Evolutionary conservation across 768 basidiomycete species (phyloP), one percentile per base, ranked within the genome.

Genomic region (Rhodotorula diobovata): DNA sequence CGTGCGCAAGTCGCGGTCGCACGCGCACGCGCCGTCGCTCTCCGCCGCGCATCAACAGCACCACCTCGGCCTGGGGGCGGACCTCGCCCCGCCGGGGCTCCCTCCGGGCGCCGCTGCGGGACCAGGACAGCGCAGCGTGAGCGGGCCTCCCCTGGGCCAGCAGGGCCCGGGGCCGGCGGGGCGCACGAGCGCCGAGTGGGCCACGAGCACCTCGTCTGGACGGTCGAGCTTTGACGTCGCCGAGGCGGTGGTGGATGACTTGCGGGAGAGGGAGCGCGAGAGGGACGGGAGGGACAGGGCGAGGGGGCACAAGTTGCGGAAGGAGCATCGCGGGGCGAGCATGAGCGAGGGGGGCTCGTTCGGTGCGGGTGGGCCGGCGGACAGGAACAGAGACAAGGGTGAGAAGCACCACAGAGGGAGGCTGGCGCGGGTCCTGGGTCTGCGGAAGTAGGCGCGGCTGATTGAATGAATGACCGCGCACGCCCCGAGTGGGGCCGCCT

Each of bases 1-100:
- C 32, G 45, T 65, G 25, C 64, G 64, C 55, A 65, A 65, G 37
- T 65, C 64, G 20, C 64, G 64, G 28, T 65, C 64, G 32, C 45
- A 57, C 28, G 64, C 64, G 21, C 55, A 57, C 0, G 18, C 43
- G 32, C 41, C 35, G 16, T 23, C 39, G n/a, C 37, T 30, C 45
- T n/a, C n/a, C 59, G 51, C 28, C n/a, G 51, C 51, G 14, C 28
- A n/a, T 5, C 2, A 12, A 2, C 41, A 43, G 41, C 14, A 12
- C 14, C 41, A 43, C 41, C 39, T 9, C 9, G 39, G 39, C 39
- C 39, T 15, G 15, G 41, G 41, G 6, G 41, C 41, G 18, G 41
- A 43, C 8, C 41, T 18, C 14, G 6, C 6, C 14, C 14, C n/a
- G n/a, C 51, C 30, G n/a, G n/a, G 20, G 11, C 54, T 32, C 35